A percentile compares a stretch with the other conserved stretches of the same genome.
These are phyloP conservation scores for Metschnikowia henanensis DNA, from an alignment of 805 yeast species.

Conservation along the genomic window DNA sequence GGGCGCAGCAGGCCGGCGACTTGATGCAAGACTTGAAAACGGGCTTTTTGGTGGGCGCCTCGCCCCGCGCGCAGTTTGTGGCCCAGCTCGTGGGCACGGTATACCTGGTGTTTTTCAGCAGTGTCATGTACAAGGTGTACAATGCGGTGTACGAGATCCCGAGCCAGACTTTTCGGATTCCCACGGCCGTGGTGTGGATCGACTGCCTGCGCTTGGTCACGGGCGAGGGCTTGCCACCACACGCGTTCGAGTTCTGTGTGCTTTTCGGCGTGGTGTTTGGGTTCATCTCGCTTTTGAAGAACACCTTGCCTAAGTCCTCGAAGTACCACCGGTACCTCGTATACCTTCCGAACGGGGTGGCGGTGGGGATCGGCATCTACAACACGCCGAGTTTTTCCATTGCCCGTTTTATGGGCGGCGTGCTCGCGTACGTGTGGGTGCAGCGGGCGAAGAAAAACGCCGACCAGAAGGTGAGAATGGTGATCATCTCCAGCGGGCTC, in stretches of 20 bases:
- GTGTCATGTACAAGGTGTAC: constrained; percentile 81
- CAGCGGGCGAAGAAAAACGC: constrained; percentile 26
- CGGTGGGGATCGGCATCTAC: constrained; percentile 96
- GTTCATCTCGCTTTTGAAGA: constrained; percentile 60
- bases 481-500: constrained; percentile 87
- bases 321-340: constrained; percentile 41
- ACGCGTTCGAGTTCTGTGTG: constrained; percentile 60
- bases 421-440: constrained; percentile 61
- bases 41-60: constrained; percentile 88
- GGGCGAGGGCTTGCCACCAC: constrained; percentile 86
- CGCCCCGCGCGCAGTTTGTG: constrained; percentile 86
- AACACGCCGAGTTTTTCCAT: constrained; percentile 91
- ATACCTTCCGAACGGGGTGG: constrained; percentile 90
- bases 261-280: constrained; percentile 70
- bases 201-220: constrained; percentile 93
- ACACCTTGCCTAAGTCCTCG: constrained; percentile 48
- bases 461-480: constrained; percentile 64
- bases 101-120: constrained; percentile 78
- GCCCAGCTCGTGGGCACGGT: constrained; percentile 89
- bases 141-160: constrained; percentile 85
- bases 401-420: constrained; percentile 91
- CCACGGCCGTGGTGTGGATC: constrained; percentile 96
- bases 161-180: constrained; percentile 75
- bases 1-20: constrained; percentile 99
- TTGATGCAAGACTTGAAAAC: constrained; percentile 96